phyloP scores from a whole-genome alignment of 768 basidiomycete species.

The Agaricus sinodeliciosus region DNA sequence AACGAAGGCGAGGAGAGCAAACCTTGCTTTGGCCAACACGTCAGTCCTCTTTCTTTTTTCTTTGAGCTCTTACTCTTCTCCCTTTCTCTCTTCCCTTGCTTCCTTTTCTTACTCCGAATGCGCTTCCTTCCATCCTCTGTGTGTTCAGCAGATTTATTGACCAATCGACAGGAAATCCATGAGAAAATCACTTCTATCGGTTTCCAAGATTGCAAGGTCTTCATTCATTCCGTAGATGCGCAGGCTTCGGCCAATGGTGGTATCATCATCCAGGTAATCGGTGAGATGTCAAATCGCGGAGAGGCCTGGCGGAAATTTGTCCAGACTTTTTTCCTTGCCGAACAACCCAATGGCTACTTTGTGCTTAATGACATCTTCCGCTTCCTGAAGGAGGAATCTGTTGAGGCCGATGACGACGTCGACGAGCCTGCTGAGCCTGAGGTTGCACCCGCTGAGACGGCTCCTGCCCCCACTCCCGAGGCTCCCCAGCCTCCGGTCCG shows the following conservation, averaged over 20 bases:
- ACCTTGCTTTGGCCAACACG: constrained; percentile 90
- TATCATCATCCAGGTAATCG: constrained; percentile 98
- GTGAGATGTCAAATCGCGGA: constrained; percentile 93
- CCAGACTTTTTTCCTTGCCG: constrained; percentile 99
- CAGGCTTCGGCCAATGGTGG: constrained; percentile 93
- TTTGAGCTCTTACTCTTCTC: neutral
- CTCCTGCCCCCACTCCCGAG: constrained; percentile 25
- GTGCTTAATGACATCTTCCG: constrained; percentile 99
- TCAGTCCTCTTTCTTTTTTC: constrained; percentile 29
- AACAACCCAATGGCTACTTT: constrained; percentile 98
- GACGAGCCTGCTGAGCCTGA: constrained; percentile 35
- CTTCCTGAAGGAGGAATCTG: constrained; percentile 93
- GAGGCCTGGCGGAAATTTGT: constrained; percentile 98
- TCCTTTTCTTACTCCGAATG: neutral
- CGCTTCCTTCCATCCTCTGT: too few species aligned
- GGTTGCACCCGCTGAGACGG: constrained; percentile 26
- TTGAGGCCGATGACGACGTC: constrained; percentile 64
- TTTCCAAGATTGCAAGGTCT: constrained; percentile 97
- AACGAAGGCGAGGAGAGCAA: constrained; percentile 93
- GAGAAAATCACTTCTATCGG: constrained; percentile 91
- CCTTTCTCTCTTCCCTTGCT: neutral
- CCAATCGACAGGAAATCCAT: constrained; percentile 78
- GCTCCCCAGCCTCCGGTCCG: constrained; percentile 14
- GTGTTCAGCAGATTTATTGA: constrained; percentile 1
- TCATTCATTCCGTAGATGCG: constrained; percentile 97